Evolutionary conservation across 768 basidiomycete species (phyloP).

Genomic region (Vishniacozyma victoriae): DNA sequence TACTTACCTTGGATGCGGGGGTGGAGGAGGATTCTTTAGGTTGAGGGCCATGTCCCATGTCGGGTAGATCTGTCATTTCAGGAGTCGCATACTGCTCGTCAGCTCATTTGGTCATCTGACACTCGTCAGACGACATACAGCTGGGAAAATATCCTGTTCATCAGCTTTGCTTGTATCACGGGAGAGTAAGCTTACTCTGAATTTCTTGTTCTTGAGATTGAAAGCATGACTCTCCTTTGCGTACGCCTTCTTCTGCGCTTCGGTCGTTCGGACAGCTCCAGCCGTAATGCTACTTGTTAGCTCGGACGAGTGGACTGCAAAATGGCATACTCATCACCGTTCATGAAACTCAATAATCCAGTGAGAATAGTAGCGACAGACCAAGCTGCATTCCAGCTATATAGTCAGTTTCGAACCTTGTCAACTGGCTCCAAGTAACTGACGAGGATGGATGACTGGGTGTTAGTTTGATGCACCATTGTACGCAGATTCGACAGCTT

Average conservation of each 20-base stretch:
- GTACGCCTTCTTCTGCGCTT: slow-evolving; percentile 68
- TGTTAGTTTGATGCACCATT: not conserved
- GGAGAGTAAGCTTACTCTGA: slow-evolving; percentile 49
- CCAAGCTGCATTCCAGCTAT: slow-evolving; percentile 44
- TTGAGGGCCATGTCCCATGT: slow-evolving; percentile 85
- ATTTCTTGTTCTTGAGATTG: slow-evolving; percentile 73
- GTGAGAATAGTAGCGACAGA: slow-evolving; percentile 64
- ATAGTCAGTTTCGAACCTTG: not conserved
- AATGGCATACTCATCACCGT: slow-evolving; percentile 29
- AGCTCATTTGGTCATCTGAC: not conserved
- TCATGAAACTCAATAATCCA: slow-evolving; percentile 55
- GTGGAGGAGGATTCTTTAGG: slow-evolving; percentile 33
- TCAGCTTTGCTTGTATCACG: not conserved
- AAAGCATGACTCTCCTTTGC: slow-evolving; percentile 76
- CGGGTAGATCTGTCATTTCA: slow-evolving; percentile 68
- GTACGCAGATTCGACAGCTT: slow-evolving; percentile 9
- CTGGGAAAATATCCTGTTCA: slow-evolving; percentile 70
- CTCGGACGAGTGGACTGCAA: not conserved
- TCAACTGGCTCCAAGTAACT: slow-evolving; percentile 3
- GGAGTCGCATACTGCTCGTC: slow-evolving; percentile 63
- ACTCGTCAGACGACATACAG: slow-evolving; percentile 54
- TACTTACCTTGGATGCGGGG: slow-evolving; percentile 20
- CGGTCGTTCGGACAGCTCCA: slow-evolving; percentile 75
- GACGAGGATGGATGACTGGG: slow-evolving; percentile 42
- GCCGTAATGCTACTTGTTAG: slow-evolving; percentile 65